Conservation (phyloP, 208 protist genomes). For the Plasmodiophora brassicae region DNA sequence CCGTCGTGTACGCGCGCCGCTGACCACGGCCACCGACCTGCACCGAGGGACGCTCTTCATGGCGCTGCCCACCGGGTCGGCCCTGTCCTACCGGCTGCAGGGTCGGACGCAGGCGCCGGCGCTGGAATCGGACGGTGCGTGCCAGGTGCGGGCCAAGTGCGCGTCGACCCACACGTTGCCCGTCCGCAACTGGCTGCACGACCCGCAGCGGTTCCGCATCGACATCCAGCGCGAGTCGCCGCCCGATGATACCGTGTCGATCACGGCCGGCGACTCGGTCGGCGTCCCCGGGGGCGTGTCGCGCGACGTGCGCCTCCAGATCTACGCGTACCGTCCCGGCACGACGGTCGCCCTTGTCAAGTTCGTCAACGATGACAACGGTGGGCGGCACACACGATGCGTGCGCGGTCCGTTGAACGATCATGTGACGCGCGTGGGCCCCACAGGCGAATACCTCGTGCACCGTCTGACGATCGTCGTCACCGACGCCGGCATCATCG, state of each 20-base stretch:
- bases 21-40: too few relatives aligned
- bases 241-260: conserved; percentile 56
- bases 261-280: conserved; percentile 67
- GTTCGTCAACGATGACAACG: conserved; percentile 63
- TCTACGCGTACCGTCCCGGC: conserved; percentile 75
- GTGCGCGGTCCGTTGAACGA: too few relatives aligned
- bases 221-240: conserved; percentile 63
- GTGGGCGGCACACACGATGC: neutral
- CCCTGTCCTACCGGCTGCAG: too few relatives aligned
- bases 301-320: conserved; percentile 68
- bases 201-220: conserved; percentile 73
- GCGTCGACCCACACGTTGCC: neutral
- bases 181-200: conserved; percentile 73
- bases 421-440: too few relatives aligned
- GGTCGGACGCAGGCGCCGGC: too few relatives aligned
- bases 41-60: too few relatives aligned
- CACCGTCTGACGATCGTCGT: conserved; percentile 76
- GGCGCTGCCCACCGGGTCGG: too few relatives aligned
- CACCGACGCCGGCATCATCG: conserved; percentile 52
- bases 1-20: too few relatives aligned
- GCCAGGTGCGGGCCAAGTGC: too few relatives aligned
- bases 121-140: too few relatives aligned
- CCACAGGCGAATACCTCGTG: conserved; percentile 69
- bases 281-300: conserved; percentile 73
- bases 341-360: conserved; percentile 61